These are phyloP conservation scores for Ceratocystis eucalypticola DNA, from an alignment of 2,329 filamentous ascomycete species.

Conservation along the genomic window DNA sequence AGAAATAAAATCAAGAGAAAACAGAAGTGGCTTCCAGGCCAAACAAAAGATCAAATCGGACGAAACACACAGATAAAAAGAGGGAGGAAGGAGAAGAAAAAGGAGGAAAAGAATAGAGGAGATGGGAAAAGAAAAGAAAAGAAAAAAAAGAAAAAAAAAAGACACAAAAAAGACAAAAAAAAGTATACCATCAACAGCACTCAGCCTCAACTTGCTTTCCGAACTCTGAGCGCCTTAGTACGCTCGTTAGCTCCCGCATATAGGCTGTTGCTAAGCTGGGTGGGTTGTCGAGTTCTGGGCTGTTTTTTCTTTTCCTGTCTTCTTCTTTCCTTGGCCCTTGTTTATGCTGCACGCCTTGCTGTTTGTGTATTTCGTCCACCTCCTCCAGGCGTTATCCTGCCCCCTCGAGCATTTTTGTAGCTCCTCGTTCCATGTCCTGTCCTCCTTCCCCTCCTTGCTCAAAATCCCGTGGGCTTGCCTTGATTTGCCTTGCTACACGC, in stretches of 20 bases:
- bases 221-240: background rate
- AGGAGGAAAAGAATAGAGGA: background rate
- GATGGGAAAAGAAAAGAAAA: accelerated
- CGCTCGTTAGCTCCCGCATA: background rate
- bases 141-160: background rate
- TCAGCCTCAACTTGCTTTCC: background rate
- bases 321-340: too few species aligned
- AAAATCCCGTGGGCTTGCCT: background rate
- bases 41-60: background rate
- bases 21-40: too few species aligned
- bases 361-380: background rate
- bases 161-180: background rate
- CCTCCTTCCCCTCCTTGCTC: background rate
- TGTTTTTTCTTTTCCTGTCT: background rate
- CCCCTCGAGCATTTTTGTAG: too few species aligned
- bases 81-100: background rate
- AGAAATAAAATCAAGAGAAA: too few species aligned
- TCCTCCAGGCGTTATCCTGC: background rate
- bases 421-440: background rate
- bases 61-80: background rate
- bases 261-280: background rate
- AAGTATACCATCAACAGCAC: background rate
- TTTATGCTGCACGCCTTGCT: too few species aligned
- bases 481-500: background rate
- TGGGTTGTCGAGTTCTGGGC: background rate